phyloP scores from a whole-genome alignment of 768 basidiomycete genomes.

The Xerocomellus amylosporus region DNA sequence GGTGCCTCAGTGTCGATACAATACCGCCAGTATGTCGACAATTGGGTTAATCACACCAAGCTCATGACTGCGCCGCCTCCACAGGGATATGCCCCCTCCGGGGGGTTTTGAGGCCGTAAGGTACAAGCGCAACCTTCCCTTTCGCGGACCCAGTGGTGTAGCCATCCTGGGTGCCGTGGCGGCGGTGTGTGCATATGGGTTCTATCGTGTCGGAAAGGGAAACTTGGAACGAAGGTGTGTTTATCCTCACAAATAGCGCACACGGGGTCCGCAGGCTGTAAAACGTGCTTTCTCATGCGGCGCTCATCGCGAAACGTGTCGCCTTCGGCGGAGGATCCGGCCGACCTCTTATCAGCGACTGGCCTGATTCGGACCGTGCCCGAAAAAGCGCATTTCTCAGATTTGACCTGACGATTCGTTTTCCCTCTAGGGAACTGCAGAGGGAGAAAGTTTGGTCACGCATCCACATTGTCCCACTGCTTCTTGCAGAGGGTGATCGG shows the following conservation, averaged over 20 bases:
- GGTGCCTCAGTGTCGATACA: conserved; percentile 23
- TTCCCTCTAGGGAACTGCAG: conserved; percentile 75
- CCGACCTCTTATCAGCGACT: conserved; percentile 44
- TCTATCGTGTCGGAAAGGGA: conserved; percentile 87
- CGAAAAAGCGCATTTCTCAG: conserved; percentile 40
- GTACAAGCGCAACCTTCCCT: conserved; percentile 94
- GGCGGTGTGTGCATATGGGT: conserved; percentile 84
- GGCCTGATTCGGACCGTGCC: conserved; percentile 40
- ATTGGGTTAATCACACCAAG: conserved; percentile 8
- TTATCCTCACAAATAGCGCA: conserved; percentile 21
- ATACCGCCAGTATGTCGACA: conserved; percentile 28
- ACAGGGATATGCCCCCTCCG: conserved; percentile 91
- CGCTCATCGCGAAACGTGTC: conserved; percentile 72
- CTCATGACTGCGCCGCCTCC: conserved; percentile 12
- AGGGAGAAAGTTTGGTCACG: conserved; percentile 95
- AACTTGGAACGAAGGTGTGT: conserved; percentile 91
- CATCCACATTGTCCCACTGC: conserved; percentile 87
- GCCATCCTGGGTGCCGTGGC: conserved; percentile 85
- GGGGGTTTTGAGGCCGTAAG: conserved; percentile 91
- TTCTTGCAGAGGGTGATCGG: conserved; percentile 92
- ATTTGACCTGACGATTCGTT: conserved; percentile 36
- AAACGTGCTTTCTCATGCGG: conserved; percentile 58
- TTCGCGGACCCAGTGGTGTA: conserved; percentile 81
- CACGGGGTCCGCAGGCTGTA: conserved; percentile 55
- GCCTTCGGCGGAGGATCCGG: conserved; percentile 47